Evolutionary conservation across 306 rosid species (phyloP).

Genomic region (Cucumis hystrix): DNA sequence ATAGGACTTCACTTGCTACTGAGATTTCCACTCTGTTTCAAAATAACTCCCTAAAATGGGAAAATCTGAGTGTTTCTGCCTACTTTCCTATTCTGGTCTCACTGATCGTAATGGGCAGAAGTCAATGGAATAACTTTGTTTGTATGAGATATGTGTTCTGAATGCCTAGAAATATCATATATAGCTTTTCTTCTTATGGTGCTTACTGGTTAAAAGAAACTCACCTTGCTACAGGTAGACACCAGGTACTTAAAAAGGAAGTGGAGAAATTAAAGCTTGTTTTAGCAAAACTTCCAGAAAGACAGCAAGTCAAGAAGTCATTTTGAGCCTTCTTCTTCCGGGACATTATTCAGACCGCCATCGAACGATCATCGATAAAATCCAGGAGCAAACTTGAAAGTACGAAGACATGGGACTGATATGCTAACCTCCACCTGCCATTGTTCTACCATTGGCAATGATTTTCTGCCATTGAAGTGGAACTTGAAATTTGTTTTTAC

Average conservation of each 20-base stretch:
- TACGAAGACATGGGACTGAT: background rate
- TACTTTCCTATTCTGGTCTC: background rate
- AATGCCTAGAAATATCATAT: background rate
- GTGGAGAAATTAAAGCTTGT: constrained; percentile 10
- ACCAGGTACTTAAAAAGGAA: constrained; percentile 20
- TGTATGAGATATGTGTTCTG: background rate
- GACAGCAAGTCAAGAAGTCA: constrained; percentile 3
- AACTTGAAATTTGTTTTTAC: background rate
- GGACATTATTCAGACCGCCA: background rate
- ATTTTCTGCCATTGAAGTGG: constrained; percentile 1
- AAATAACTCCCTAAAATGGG: background rate
- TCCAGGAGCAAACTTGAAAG: background rate
- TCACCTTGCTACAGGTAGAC: constrained; percentile 16
- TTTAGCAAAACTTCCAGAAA: constrained; percentile 6
- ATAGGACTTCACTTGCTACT: background rate
- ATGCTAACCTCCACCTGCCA: background rate
- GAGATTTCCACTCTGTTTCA: background rate
- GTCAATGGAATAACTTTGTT: background rate
- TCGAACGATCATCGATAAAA: background rate
- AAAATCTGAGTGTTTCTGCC: background rate
- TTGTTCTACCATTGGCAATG: background rate
- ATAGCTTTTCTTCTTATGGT: background rate
- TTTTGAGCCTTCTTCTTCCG: constrained; percentile 12
- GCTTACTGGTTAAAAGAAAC: background rate
- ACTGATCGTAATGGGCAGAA: background rate